Evolutionary conservation across 441 rosid species (phyloP), one percentile per base, ranked within the genome.

Genomic region (Theobroma grandiflorum): DNA sequence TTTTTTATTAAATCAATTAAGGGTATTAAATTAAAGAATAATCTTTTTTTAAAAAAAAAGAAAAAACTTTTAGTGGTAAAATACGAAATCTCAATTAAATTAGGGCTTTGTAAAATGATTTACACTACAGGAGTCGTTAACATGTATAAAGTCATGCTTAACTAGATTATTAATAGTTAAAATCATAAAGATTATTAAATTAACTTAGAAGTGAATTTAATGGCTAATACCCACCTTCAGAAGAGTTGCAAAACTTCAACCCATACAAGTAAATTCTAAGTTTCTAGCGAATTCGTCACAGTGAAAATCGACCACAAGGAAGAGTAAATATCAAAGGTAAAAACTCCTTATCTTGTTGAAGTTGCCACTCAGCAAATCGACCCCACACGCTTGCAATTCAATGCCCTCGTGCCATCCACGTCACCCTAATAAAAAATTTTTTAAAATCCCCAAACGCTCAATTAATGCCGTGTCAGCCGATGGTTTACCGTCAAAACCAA

Each of bases 381-480:
- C 74, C 74, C 74, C 57, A 26, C 74, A 69, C 11, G 73, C n/a
- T 47, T 69, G 57, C 20, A 69, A 20, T 49, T 69, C 38, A 45
- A 47, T 69, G 38, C 74, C 11, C 53, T 69, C 38, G 74, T 69
- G 74, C 40, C 57, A 47, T 45, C 40, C 40, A 69, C 57, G 57
- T 47, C n/a, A 20, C 20, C 47, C 73, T 12, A 67, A 43, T 11
- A 43, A 20, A 43, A 43, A 68, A 5, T 7, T 43, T 35, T 42
- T 18, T 43, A 11, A 31, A 31, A 11, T 61, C 16, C 31, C 38
- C n/a, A 45, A 22, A 22, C 37, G 37, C 11, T 47, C 73, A 45
- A 45, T 69, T 22, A 45, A 22, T 69, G 40, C 20, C 38, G 74
- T 26, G 53, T 67, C 72, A 67, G 52, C 53, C 57, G 40, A 0